Percentiles rank a stretch among this genome's conserved stretches.
Conservation (phyloP, 78 protist genomes). For the Dictyostelium intermedium region DNA sequence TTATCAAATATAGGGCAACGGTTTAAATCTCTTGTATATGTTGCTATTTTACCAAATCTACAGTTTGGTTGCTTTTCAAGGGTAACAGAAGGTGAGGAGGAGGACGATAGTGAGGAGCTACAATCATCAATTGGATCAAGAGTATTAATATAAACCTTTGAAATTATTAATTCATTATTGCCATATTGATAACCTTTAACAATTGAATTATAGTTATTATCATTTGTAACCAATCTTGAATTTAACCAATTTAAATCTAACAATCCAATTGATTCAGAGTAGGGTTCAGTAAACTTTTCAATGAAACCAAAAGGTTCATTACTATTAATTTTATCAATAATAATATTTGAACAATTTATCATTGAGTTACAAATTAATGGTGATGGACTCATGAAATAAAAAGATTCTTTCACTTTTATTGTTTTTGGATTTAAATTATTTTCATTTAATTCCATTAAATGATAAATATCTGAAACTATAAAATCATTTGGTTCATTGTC, state of each 20-base stretch:
- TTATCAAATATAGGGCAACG: constrained; percentile 2
- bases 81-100: neutral
- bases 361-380: neutral
- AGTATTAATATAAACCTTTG: neutral
- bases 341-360: neutral
- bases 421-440: neutral
- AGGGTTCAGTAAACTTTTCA: neutral
- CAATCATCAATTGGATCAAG: neutral
- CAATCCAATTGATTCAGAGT: neutral
- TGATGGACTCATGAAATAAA: neutral
- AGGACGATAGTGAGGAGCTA: neutral
- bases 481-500: neutral
- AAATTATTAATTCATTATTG: neutral
- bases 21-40: neutral
- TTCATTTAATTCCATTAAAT: neutral
- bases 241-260: neutral
- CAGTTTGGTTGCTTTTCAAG: neutral
- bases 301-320: neutral
- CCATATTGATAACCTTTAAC: neutral
- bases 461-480: neutral
- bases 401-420: neutral
- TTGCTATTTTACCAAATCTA: neutral
- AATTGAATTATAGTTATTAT: neutral
- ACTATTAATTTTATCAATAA: neutral
- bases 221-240: neutral